Percentiles rank a stretch among this genome's conserved stretches.
Evolutionary conservation across 2,329 filamentous ascomycete genomes (phyloP).

Genomic region (Sarocladium oryzae): DNA sequence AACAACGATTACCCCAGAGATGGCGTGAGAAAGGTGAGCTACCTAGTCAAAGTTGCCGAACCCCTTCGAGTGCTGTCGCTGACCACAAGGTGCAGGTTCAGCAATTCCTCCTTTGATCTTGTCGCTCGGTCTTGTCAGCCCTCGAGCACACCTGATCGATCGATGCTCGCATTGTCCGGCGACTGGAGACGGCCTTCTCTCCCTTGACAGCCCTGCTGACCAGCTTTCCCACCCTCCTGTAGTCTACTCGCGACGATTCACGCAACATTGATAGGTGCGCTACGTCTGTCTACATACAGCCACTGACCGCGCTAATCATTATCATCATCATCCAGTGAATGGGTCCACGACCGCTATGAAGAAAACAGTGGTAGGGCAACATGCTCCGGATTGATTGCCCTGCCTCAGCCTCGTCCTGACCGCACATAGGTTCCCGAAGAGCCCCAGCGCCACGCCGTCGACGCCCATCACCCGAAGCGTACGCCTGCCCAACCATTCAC

Average conservation of each 20-base stretch:
- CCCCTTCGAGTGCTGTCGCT: constrained; percentile 8
- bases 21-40: constrained; percentile 78
- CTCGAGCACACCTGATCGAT: constrained; percentile 20
- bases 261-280: constrained; percentile 66
- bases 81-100: constrained; percentile 5
- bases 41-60: constrained; percentile 3
- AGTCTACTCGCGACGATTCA: constrained; percentile 56
- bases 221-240: constrained; percentile 33
- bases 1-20: constrained; percentile 58
- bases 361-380: constrained; percentile 49
- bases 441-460: constrained; percentile 35
- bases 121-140: constrained; percentile 9
- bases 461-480: constrained; percentile 35
- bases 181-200: constrained; percentile 22
- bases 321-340: constrained; percentile 55
- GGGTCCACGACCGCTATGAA: constrained; percentile 89
- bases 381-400: background rate
- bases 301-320: constrained; percentile 18
- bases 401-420: background rate
- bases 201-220: constrained; percentile 28
- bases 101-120: constrained; percentile 9
- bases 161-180: constrained; percentile 23
- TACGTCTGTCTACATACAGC: background rate
- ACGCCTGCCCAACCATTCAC: constrained; percentile 13
- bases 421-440: constrained; percentile 29